phyloP scores from a whole-genome alignment of 1,139 yeast species.

The Pichia sp. region DNA sequence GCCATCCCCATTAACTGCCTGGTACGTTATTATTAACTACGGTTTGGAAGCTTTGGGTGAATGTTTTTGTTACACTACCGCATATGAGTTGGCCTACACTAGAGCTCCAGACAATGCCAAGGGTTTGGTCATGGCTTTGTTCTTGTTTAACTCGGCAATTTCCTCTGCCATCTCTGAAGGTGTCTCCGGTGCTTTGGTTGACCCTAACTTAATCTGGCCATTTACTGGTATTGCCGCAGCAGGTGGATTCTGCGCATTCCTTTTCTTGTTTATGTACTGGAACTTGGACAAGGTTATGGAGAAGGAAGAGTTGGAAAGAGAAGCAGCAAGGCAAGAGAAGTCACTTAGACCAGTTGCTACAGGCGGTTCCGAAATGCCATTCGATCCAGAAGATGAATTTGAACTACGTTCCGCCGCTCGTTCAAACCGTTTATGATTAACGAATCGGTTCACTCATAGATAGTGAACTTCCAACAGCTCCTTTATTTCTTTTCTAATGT shows the following conservation, averaged over 20 bases:
- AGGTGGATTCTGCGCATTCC: constrained; percentile 36
- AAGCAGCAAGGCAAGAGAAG: constrained; percentile 5
- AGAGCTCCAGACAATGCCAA: constrained; percentile 63
- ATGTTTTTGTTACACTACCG: constrained; percentile 61
- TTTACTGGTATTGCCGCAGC: constrained; percentile 45
- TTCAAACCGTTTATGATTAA: constrained; percentile 1
- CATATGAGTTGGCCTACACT: constrained; percentile 62
- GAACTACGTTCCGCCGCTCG: constrained; percentile 4
- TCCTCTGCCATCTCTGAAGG: constrained; percentile 55
- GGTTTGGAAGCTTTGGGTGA: constrained; percentile 56
- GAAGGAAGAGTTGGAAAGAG: constrained; percentile 23
- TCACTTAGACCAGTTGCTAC: too few species aligned
- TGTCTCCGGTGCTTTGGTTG: constrained; percentile 44
- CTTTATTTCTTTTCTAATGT: too few species aligned
- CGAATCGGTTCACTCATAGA: too few species aligned
- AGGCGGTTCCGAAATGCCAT: too few species aligned
- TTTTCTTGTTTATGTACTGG: constrained; percentile 42
- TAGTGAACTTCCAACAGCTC: too few species aligned
- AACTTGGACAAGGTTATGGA: constrained; percentile 48
- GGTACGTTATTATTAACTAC: constrained; percentile 47
- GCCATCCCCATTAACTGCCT: constrained; percentile 48
- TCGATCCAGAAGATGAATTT: constrained; percentile 3
- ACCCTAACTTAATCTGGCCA: constrained; percentile 51
- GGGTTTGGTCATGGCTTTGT: constrained; percentile 64
- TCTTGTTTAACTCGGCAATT: constrained; percentile 52